Base-by-base conservation (phyloP, 257 asterid species). In the Nicotiana otophora region DNA sequence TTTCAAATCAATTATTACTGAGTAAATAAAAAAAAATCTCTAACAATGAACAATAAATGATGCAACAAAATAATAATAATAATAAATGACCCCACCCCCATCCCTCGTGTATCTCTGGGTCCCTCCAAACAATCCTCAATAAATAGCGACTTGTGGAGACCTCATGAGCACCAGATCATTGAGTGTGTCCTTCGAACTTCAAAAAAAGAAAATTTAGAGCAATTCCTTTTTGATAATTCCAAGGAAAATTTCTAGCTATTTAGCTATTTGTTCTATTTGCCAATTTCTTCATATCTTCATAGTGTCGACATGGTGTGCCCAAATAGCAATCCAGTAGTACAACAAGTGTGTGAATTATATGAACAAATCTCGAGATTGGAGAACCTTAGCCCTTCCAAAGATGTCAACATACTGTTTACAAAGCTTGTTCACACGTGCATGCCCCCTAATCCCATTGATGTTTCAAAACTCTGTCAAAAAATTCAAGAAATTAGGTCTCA, bases 371-470 rank as follows among this genome's bases (percentile, higher is more conserved):
- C 97, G 0, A 55, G 72, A 2, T 93, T 95, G 3, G 92, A 93
- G 1, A 86, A 75, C 82, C 97, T 95, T 19, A 85, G 82, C 3
- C 99, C 99, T 28, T 93, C 94, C 33, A 66, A 87, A 23, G 92
- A 86, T 78, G 98, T 91, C 80, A 90, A 95, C 95, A 67, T 80
- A 23, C 76, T 95, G 84, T 93, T 95, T 85, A 89, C 98, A 0
- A 81, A 86, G 10, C 97, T 95, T 16, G 99, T 95, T 54, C 86
- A 17, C 85, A 86, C 93, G 26, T 95, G 99, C 91, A 87, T 91
- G 66, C 98, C 99, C 1, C 98, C 95, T 0, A 88, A 89, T 82
- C 95, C 97, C 26, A 86, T 95, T 69, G 98, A 95, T 85, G 95
- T 94, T 72, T 65, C 97, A 1, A 92, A 92, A 10, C 90, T 92